phyloP scores from a whole-genome alignment of 257 asterid species.

The Paraleonurus japonicus region DNA sequence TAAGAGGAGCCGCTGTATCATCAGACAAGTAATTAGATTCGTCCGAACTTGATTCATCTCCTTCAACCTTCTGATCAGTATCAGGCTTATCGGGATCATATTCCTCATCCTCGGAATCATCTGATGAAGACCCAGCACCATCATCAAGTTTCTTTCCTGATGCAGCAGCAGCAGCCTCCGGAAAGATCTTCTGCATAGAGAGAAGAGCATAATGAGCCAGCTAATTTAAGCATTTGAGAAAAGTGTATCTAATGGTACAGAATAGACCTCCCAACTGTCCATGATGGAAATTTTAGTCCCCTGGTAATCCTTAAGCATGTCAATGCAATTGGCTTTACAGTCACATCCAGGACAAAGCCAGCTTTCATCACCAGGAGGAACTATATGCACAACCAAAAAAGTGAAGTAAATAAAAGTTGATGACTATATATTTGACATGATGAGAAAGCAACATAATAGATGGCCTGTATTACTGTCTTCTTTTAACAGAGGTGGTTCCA shows the following conservation, averaged over 20 bases:
- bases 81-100: slow-evolving; percentile 77
- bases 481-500: slow-evolving; percentile 90
- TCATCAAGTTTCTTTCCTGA: slow-evolving; percentile 68
- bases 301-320: slow-evolving; percentile 71
- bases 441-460: slow-evolving; percentile 24
- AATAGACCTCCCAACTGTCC: slow-evolving; percentile 94
- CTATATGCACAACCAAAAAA: slow-evolving; percentile 42
- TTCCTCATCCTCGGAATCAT: slow-evolving; percentile 93
- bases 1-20: slow-evolving; percentile 35
- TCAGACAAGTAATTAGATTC: slow-evolving; percentile 60
- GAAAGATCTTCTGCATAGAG: slow-evolving; percentile 74
- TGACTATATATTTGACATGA: slow-evolving; percentile 3
- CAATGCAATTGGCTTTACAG: slow-evolving; percentile 89
- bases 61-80: slow-evolving; percentile 42
- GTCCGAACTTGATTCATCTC: slow-evolving; percentile 54
- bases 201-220: slow-evolving; percentile 35
- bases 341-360: slow-evolving; percentile 99
- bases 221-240: slow-evolving; percentile 20
- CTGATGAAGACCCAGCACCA: slow-evolving; percentile 58
- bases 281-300: slow-evolving; percentile 50
- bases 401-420: slow-evolving; percentile 15
- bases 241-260: slow-evolving; percentile 25
- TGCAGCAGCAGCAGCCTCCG: slow-evolving; percentile 85
- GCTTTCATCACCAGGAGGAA: slow-evolving; percentile 95
- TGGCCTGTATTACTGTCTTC: slow-evolving; percentile 60